Evolutionary conservation across 78 protist species (phyloP).

Genomic region (Monocercomonoides exilis): DNA sequence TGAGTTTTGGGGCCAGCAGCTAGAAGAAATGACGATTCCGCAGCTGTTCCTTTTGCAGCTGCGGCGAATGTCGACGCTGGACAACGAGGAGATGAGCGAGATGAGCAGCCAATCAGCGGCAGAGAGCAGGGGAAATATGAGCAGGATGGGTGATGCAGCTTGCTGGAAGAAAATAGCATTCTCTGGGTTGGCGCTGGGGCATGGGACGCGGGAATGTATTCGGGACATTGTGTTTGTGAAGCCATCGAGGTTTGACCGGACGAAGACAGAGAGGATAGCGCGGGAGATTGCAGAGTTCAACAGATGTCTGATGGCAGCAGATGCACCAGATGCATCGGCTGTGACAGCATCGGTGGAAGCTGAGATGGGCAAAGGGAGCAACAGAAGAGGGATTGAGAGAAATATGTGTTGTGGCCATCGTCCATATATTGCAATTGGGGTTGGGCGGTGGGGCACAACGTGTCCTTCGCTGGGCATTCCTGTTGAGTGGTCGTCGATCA

Average conservation of each 20-base stretch:
- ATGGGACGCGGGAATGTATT: not conserved
- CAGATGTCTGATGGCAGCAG: no score
- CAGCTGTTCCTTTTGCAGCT: constrained; percentile 5
- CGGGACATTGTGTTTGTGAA: not conserved
- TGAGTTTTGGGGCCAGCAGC: no score
- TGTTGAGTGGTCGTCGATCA: constrained; percentile 4
- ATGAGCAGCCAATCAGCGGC: no score
- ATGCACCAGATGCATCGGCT: no score
- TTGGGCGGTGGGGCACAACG: constrained; percentile 16
- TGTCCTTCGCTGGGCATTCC: not conserved
- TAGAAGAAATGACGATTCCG: no score
- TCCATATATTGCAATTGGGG: not conserved
- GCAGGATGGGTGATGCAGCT: no score
- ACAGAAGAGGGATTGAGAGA: no score
- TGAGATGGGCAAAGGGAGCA: no score
- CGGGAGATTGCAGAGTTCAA: not conserved
- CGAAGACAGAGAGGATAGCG: not conserved
- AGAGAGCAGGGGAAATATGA: not conserved
- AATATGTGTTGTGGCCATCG: not conserved
- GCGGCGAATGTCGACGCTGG: no score
- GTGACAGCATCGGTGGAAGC: no score
- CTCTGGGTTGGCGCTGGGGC: not conserved
- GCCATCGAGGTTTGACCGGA: not conserved
- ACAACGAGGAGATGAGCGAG: no score
- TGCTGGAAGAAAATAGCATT: no score